Percentiles rank a stretch among this genome's conserved stretches.
phyloP scores from a whole-genome alignment of 805 yeast species.

The Huiozyma sinensis region DNA sequence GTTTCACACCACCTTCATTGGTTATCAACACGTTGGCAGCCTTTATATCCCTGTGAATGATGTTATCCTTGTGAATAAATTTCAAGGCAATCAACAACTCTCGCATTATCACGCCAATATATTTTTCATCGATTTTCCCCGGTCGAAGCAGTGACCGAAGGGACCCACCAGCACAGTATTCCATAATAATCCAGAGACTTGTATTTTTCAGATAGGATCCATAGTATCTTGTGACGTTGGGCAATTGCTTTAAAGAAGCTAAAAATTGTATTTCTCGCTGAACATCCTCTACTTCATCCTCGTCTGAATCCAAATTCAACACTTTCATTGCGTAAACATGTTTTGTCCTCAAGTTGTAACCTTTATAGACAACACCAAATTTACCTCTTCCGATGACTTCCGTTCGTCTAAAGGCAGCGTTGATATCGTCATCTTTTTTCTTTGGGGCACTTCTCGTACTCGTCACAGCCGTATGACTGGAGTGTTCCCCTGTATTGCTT shows the following conservation, averaged over 20 bases:
- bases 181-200: slow-evolving; percentile 96
- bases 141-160: slow-evolving; percentile 76
- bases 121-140: slow-evolving; percentile 78
- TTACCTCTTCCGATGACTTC: slow-evolving; percentile 94
- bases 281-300: slow-evolving; percentile 90
- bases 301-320: slow-evolving; percentile 80
- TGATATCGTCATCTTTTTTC: slow-evolving; percentile 18
- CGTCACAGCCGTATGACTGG: background rate
- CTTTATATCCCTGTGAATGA: slow-evolving; percentile 91
- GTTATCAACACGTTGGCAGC: slow-evolving; percentile 90
- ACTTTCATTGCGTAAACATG: slow-evolving; percentile 89
- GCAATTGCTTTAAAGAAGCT: slow-evolving; percentile 68
- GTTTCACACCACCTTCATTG: slow-evolving; percentile 78
- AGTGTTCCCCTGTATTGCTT: too few species aligned
- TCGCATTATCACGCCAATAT: slow-evolving; percentile 72
- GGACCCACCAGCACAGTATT: slow-evolving; percentile 93
- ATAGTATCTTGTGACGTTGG: slow-evolving; percentile 88
- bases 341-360: slow-evolving; percentile 55
- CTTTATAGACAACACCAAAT: slow-evolving; percentile 94
- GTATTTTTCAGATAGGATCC: slow-evolving; percentile 83
- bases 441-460: background rate
- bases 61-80: slow-evolving; percentile 78
- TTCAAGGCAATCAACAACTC: slow-evolving; percentile 71
- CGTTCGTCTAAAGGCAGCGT: slow-evolving; percentile 54
- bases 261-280: slow-evolving; percentile 86